Conservation (phyloP, 2,329 filamentous ascomycete genomes). For the Botrytis fabae region DNA sequence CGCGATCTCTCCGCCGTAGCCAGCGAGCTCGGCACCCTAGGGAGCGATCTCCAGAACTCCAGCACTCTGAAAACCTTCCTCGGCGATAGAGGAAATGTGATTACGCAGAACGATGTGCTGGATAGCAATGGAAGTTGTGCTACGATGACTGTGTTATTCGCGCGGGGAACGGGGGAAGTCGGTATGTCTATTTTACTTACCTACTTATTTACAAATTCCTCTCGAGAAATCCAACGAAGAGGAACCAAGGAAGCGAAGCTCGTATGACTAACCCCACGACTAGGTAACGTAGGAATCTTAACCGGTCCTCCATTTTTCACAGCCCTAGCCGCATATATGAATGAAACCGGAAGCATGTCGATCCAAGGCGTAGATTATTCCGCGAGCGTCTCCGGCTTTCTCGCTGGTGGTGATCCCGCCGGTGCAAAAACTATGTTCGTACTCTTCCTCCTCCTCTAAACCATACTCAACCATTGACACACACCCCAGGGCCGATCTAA, state of each 20-base stretch:
- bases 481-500: constrained; percentile 28
- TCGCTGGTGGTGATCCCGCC: constrained; percentile 47
- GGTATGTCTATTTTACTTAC: constrained; percentile 24
- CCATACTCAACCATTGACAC: background rate
- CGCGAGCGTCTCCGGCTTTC: constrained; percentile 48
- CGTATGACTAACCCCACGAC: background rate
- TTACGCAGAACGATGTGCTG: constrained; percentile 16
- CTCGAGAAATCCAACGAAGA: background rate
- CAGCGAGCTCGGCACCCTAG: constrained; percentile 10
- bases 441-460: background rate
- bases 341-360: constrained; percentile 45
- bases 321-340: constrained; percentile 37
- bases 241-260: background rate
- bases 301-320: constrained; percentile 37
- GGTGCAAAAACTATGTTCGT: constrained; percentile 48
- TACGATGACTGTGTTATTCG: constrained; percentile 36
- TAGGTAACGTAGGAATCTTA: constrained; percentile 37
- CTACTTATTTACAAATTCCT: background rate
- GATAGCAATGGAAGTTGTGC: constrained; percentile 32
- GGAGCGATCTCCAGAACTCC: constrained; percentile 11
- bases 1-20: constrained; percentile 13
- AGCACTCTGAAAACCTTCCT: constrained; percentile 6
- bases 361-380: constrained; percentile 57
- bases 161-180: constrained; percentile 34
- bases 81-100: constrained; percentile 13